Evolutionary conservation across 768 basidiomycete genomes (phyloP).

Genomic region (Suillus occidentalis): DNA sequence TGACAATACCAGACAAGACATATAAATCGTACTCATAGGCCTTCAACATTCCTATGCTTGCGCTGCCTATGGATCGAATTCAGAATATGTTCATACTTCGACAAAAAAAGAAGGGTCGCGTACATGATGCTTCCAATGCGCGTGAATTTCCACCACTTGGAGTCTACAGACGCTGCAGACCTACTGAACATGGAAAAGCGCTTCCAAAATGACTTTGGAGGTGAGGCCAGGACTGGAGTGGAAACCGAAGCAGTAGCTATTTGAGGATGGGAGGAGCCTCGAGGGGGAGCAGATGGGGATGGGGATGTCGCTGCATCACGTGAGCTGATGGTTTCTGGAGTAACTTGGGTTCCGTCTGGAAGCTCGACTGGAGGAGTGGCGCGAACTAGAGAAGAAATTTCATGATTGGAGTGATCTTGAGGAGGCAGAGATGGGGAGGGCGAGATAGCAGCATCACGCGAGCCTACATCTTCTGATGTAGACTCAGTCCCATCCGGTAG

Average conservation of each 20-base stretch:
- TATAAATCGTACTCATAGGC: not conserved
- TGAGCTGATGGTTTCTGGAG: not conserved
- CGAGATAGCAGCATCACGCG: no score
- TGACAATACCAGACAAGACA: not conserved
- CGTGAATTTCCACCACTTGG: not conserved
- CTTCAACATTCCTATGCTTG: not conserved
- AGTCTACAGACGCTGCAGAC: not conserved
- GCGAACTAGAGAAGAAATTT: not conserved
- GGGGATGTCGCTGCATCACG: not conserved
- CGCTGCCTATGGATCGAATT: not conserved
- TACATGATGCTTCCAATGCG: not conserved
- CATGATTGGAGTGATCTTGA: no score
- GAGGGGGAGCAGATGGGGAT: not conserved
- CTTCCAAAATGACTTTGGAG: not conserved
- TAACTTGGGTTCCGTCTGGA: not conserved
- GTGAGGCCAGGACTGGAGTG: not conserved
- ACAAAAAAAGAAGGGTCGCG: not conserved
- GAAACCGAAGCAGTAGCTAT: not conserved
- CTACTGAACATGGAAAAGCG: not conserved
- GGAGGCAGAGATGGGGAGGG: no score
- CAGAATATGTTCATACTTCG: not conserved
- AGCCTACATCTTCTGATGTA: no score
- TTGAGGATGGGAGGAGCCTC: not conserved
- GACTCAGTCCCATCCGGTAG: no score
- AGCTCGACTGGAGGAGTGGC: no score